A percentile compares a stretch with the other conserved stretches of the same genome.
These are phyloP conservation scores for Russula sp. DNA, from an alignment of 768 basidiomycete species.

Conservation along the genomic window DNA sequence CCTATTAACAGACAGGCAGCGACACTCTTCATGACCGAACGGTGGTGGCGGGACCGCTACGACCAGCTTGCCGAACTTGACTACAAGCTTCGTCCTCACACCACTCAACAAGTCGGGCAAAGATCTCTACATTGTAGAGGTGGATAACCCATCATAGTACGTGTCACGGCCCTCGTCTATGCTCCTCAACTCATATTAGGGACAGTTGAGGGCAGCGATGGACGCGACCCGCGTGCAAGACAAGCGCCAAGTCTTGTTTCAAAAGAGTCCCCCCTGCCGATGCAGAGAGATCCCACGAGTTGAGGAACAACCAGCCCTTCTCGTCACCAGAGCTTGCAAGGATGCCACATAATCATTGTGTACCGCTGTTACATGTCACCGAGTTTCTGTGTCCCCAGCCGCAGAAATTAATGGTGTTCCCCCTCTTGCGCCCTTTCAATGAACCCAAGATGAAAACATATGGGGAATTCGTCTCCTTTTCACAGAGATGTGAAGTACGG, in stretches of 20 bases:
- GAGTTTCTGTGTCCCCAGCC: too few relatives aligned
- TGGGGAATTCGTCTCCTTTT: slow-evolving; percentile 31
- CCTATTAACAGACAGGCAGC: neutral
- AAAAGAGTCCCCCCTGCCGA: slow-evolving; percentile 10
- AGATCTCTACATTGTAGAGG: slow-evolving; percentile 7
- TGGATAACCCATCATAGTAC: slow-evolving; percentile 6
- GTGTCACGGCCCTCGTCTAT: neutral
- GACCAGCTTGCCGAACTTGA: neutral
- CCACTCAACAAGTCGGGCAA: neutral
- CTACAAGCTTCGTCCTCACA: slow-evolving; percentile 14
- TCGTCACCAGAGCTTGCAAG: slow-evolving; percentile 17
- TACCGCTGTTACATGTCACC: too few relatives aligned
- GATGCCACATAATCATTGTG: too few relatives aligned
- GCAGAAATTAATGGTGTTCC: too few relatives aligned
- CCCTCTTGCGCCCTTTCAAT: too few relatives aligned
- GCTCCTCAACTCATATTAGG: neutral
- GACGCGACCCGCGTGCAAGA: slow-evolving; percentile 8
- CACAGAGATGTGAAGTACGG: slow-evolving; percentile 31
- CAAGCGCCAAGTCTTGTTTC: slow-evolving; percentile 7
- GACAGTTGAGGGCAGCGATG: slow-evolving; percentile 12
- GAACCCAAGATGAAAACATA: too few relatives aligned
- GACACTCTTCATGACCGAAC: slow-evolving; percentile 7
- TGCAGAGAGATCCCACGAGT: slow-evolving; percentile 4
- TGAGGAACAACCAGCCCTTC: slow-evolving; percentile 6
- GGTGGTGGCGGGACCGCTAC: too few relatives aligned